phyloP scores from a whole-genome alignment of 1,284 basidiomycete genomes.

The Baeospora myosura region DNA sequence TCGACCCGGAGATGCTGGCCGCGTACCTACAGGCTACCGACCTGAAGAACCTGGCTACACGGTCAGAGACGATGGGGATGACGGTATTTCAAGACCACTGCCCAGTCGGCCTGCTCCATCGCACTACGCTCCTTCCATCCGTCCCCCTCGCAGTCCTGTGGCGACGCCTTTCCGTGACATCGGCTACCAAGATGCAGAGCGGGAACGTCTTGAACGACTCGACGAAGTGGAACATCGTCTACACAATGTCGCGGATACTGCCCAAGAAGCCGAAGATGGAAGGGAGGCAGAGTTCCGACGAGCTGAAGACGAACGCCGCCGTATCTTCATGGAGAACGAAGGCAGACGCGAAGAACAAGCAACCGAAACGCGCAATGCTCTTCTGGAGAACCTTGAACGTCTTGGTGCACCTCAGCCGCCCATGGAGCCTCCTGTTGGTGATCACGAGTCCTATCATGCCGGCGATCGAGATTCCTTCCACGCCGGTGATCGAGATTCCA shows the following conservation, averaged over 20 bases:
- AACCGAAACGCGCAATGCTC: constrained; percentile 40
- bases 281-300: constrained; percentile 56
- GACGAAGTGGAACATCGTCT: constrained; percentile 47
- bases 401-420: constrained; percentile 18
- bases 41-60: too few species aligned
- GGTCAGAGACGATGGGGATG: too few species aligned
- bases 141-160: constrained; percentile 18
- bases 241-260: constrained; percentile 35
- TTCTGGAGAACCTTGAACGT: constrained; percentile 41
- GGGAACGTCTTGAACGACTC: constrained; percentile 45
- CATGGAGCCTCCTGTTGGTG: background rate
- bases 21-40: too few species aligned
- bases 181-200: constrained; percentile 43
- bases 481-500: constrained; percentile 2
- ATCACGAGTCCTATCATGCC: background rate
- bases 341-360: constrained; percentile 47
- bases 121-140: background rate
- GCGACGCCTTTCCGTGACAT: constrained; percentile 30
- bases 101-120: constrained; percentile 7
- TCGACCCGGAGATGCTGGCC: too few species aligned
- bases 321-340: constrained; percentile 53
- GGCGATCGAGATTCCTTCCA: constrained; percentile 5
- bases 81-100: too few species aligned
- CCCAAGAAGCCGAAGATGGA: constrained; percentile 49
- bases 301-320: constrained; percentile 58